phyloP scores from a whole-genome alignment of 257 asterid species.

The Rubia yunnanensis region DNA sequence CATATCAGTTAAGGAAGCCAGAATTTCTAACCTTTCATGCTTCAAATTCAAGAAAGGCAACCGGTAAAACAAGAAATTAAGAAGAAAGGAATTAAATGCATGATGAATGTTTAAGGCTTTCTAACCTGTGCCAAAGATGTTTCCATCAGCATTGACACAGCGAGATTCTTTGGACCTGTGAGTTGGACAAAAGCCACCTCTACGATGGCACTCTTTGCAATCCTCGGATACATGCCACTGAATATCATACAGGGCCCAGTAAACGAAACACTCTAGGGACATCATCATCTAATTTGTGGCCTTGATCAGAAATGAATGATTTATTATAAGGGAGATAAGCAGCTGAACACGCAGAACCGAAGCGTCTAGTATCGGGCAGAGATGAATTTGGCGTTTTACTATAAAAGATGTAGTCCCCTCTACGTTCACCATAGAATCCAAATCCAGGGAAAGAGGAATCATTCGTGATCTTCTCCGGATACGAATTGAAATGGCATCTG shows the following conservation, averaged over 20 bases:
- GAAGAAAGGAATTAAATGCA: not conserved
- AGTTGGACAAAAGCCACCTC: not conserved
- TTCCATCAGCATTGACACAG: not conserved
- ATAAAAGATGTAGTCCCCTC: not conserved
- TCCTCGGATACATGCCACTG: not conserved
- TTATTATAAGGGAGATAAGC: conserved; percentile 12
- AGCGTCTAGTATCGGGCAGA: not conserved
- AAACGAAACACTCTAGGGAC: not conserved
- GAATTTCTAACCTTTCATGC: too few relatives aligned
- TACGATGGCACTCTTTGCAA: not conserved
- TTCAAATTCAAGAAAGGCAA: too few relatives aligned
- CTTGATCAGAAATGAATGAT: not conserved
- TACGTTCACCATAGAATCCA: not conserved
- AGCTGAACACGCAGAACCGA: not conserved
- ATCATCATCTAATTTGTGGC: not conserved
- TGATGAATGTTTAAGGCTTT: not conserved
- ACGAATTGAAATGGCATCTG: not conserved
- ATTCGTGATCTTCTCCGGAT: too few relatives aligned
- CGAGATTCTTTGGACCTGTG: not conserved
- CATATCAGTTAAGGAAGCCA: too few relatives aligned
- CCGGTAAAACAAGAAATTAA: too few relatives aligned
- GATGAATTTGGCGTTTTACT: not conserved
- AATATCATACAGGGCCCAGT: conserved; percentile 7
- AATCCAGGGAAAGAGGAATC: not conserved
- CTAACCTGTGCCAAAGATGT: not conserved